Percentiles rank a stretch among this genome's conserved stretches.
Conservation (phyloP, 352 stramenopile species). For the Globisporangium iwayamae region DNA sequence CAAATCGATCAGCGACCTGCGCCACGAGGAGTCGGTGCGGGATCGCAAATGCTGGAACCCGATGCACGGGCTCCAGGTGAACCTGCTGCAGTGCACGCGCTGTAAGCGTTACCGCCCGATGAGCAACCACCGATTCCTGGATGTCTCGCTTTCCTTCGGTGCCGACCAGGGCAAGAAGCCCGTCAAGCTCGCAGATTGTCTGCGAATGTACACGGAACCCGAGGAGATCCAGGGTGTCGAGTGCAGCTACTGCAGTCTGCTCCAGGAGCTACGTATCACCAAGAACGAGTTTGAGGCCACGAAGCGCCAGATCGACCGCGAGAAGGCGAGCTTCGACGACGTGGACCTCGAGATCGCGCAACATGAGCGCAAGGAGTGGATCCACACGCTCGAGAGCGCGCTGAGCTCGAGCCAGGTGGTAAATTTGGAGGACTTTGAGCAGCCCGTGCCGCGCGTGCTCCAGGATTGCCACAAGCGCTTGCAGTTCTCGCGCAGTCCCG, state of each 20-base stretch:
- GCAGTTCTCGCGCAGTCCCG: constrained; percentile 74
- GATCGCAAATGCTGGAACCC: constrained; percentile 74
- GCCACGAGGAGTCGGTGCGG: constrained; percentile 50
- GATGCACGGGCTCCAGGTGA: constrained; percentile 74
- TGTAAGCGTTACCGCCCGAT: constrained; percentile 67
- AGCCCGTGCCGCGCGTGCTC: constrained; percentile 34
- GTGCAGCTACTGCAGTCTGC: constrained; percentile 68
- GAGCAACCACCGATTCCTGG: constrained; percentile 72
- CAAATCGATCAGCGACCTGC: constrained; percentile 67
- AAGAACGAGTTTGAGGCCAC: constrained; percentile 25
- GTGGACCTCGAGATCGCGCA: constrained; percentile 51
- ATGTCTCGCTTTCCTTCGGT: constrained; percentile 72
- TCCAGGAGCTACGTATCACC: constrained; percentile 43
- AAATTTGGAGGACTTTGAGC: constrained; percentile 38
- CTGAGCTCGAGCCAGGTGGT: constrained; percentile 29
- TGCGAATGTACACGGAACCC: constrained; percentile 59
- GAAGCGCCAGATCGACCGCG: constrained; percentile 12
- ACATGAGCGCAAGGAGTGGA: constrained; percentile 62
- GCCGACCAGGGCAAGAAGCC: constrained; percentile 27
- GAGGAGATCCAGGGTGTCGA: constrained; percentile 75
- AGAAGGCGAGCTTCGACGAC: constrained; percentile 20
- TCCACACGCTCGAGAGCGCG: constrained; percentile 49
- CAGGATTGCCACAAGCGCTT: constrained; percentile 60
- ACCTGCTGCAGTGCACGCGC: constrained; percentile 68
- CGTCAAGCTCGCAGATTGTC: constrained; percentile 45